Evolutionary conservation across 2,329 filamentous ascomycete species (phyloP), one percentile per base, ranked within the genome.

Genomic region (Knufia fluminis): DNA sequence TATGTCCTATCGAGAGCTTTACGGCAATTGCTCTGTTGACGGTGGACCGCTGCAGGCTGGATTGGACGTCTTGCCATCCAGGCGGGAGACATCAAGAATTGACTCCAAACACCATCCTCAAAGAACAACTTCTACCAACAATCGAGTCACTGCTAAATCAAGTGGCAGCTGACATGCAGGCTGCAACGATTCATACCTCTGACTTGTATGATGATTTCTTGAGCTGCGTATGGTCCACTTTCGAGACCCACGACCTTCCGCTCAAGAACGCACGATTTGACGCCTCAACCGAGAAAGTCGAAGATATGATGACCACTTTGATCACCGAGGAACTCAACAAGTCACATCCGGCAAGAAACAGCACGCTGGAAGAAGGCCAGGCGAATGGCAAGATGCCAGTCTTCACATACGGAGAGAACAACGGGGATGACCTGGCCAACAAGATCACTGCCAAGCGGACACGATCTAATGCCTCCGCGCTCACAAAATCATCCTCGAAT

Each of bases 401-500:
- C 16, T 48, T 48, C 45, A 39, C 19, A 14, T 48, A 48, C 22
- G 45, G 45, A 3, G 33, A 48, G 22, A 31, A 38, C 10, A 26
- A 26, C 40, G 22, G 17, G 12, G 45, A 38, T 32, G 45, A 48
- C 12, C 33, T 48, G 3, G 45, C 45, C 3, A 48, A 40, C 24
- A 48, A 40, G 33, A 48, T 48, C 45, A 48, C 45, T n/a, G 45
- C 45, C n/a, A 48, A 48, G 16, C 45, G 45, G 3, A 48, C 33
- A 10, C 8, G 45, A 26, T 48, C 45, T 6, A 48, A 48, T 22
- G 45, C 45, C 4, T 39, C 33, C n/a, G n/a, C 33, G 6, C 23
- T 48, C 7, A 38, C 19, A 19, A n/a, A n/a, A 23, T 26, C 33
- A 3, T 24, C 45, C 8, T 48, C 45, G 8, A 48, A 48, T n/a